phyloP scores from a whole-genome alignment of 225 moss, liverwort and hornwort species.

The Straminergon stramineum region DNA sequence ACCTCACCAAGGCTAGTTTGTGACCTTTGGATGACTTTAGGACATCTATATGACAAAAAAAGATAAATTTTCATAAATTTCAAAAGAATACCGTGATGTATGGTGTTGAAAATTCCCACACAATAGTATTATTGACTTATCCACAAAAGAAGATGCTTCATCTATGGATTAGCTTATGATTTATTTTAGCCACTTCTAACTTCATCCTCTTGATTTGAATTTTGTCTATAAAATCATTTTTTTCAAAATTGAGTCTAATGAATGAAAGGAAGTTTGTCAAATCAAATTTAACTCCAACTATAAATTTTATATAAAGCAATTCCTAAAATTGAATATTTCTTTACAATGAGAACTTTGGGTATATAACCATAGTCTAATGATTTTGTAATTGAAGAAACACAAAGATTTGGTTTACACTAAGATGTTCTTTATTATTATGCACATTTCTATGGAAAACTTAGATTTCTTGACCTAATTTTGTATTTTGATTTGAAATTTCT shows the following conservation, averaged over 20 bases:
- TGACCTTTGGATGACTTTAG: neutral
- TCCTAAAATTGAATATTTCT: neutral
- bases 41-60: neutral
- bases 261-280: neutral
- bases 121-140: neutral
- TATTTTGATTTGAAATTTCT: neutral
- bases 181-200: neutral
- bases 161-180: neutral
- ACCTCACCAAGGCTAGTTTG: accelerated
- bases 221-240: neutral
- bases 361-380: neutral
- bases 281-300: accelerated
- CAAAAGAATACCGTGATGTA: neutral
- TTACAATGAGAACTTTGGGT: neutral
- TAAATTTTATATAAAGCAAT: neutral
- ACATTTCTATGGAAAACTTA: accelerated
- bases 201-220: neutral
- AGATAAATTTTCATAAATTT: neutral
- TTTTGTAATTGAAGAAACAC: neutral
- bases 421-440: neutral
- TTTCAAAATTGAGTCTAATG: too few species aligned
- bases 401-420: neutral
- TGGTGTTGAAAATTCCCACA: neutral
- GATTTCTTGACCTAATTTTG: neutral
- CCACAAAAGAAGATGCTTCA: neutral